Evolutionary conservation across 441 rosid species (phyloP).

Genomic region (Gossypium davidsonii): DNA sequence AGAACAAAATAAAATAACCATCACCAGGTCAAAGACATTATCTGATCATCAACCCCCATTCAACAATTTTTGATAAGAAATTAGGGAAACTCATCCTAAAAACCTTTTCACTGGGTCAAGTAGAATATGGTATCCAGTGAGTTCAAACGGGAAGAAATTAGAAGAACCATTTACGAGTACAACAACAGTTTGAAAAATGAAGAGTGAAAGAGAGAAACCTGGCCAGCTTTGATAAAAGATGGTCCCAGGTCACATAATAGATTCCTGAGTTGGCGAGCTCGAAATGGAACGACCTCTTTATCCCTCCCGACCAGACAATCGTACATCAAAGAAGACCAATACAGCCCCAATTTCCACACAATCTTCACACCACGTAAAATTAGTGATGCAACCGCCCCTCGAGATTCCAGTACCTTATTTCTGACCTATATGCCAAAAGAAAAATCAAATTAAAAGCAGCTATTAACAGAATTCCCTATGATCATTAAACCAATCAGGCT

Average conservation of each 20-base stretch:
- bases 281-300: slow-evolving; percentile 74
- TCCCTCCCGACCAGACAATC: slow-evolving; percentile 87
- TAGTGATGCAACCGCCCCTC: slow-evolving; percentile 58
- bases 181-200: not conserved
- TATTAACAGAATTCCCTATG: not conserved
- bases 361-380: slow-evolving; percentile 72
- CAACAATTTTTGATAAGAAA: not conserved
- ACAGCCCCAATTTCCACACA: slow-evolving; percentile 81
- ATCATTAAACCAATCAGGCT: not conserved
- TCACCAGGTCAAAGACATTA: slow-evolving; percentile 5
- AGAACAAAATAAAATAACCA: slow-evolving; percentile 6
- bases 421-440: slow-evolving; percentile 47
- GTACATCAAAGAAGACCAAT: slow-evolving; percentile 74
- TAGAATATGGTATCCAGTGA: not conserved
- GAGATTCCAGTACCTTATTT: slow-evolving; percentile 72
- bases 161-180: not conserved
- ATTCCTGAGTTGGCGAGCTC: slow-evolving; percentile 90
- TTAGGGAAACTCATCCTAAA: not conserved
- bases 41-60: not conserved
- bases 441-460: not conserved
- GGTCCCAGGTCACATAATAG: slow-evolving; percentile 88
- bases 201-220: slow-evolving; percentile 37
- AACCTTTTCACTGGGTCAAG: not conserved
- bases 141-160: not conserved
- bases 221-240: slow-evolving; percentile 92